Evolutionary conservation across 139 green algal genomes (phyloP).

Genomic region (Auxenochlorella pyrenoidosa): DNA sequence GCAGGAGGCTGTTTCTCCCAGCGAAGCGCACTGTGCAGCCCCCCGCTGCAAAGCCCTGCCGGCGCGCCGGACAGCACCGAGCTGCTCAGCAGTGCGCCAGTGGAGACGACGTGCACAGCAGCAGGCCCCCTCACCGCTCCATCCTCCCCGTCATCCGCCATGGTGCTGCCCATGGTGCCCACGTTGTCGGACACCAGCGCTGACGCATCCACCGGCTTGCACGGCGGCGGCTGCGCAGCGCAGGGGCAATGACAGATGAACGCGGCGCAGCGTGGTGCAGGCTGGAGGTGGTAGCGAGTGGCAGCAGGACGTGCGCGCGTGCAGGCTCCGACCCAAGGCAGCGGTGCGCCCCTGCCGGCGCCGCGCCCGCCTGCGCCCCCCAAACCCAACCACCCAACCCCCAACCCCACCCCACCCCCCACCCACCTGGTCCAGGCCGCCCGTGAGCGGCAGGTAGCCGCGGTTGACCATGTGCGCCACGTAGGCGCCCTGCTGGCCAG

Average conservation of each 20-base stretch:
- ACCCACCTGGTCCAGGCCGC: conserved; percentile 13
- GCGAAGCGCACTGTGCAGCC: not conserved
- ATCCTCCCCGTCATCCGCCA: not conserved
- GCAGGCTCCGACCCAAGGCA: not conserved
- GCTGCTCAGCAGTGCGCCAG: no score
- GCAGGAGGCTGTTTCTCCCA: not conserved
- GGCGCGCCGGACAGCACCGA: no score
- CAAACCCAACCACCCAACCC: no score
- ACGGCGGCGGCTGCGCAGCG: conserved; percentile 15
- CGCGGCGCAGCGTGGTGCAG: not conserved
- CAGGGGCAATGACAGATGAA: not conserved
- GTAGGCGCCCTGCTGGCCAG: conserved; percentile 67
- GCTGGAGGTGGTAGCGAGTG: not conserved
- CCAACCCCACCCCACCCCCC: not conserved
- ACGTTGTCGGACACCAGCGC: not conserved
- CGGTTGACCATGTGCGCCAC: conserved; percentile 65
- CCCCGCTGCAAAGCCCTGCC: not conserved
- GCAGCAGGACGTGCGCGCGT: not conserved
- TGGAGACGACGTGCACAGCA: not conserved
- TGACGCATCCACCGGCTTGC: not conserved
- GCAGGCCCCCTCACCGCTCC: not conserved
- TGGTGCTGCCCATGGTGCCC: conserved; percentile 12
- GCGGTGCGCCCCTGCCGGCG: no score
- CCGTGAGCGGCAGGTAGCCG: conserved; percentile 30
- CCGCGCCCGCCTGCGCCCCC: no score